These are phyloP conservation scores for Plenodomus lindquistii DNA, from an alignment of 2,329 filamentous ascomycete genomes.

Conservation along the genomic window DNA sequence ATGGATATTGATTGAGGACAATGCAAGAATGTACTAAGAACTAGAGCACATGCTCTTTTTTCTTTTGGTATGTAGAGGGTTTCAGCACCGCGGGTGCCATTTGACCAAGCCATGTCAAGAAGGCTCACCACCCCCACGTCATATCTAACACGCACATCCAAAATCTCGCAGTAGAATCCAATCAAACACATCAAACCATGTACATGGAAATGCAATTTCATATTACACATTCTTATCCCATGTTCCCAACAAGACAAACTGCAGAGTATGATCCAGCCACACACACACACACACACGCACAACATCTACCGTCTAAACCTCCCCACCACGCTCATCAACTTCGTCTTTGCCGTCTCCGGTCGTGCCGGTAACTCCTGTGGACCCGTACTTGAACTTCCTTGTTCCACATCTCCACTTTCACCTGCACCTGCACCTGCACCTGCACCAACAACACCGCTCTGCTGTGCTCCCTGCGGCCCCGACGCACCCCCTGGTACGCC, in stretches of 20 bases:
- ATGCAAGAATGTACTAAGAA: too few relatives aligned
- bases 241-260: slow-evolving; percentile 3
- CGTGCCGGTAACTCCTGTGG: slow-evolving; percentile 28
- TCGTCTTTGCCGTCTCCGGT: slow-evolving; percentile 37
- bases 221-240: too few relatives aligned
- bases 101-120: too few relatives aligned
- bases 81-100: too few relatives aligned
- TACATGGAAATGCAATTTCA: too few relatives aligned
- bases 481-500: slow-evolving; percentile 10
- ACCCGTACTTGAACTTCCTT: slow-evolving; percentile 9
- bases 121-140: too few relatives aligned
- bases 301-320: slow-evolving; percentile 29
- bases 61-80: too few relatives aligned
- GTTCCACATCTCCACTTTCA: slow-evolving; percentile 15
- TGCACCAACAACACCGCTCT: slow-evolving; percentile 34
- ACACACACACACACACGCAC: not conserved
- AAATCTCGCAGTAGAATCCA: too few relatives aligned
- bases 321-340: slow-evolving; percentile 31
- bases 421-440: slow-evolving; percentile 8
- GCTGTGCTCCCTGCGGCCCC: slow-evolving; percentile 20
- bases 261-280: slow-evolving; percentile 38
- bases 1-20: slow-evolving; percentile 68
- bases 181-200: too few relatives aligned
- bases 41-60: not conserved
- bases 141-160: too few relatives aligned